These are phyloP conservation scores for Glutinoglossum americanum DNA, from an alignment of 495 filamentous ascomycete genomes.

Conservation along the genomic window DNA sequence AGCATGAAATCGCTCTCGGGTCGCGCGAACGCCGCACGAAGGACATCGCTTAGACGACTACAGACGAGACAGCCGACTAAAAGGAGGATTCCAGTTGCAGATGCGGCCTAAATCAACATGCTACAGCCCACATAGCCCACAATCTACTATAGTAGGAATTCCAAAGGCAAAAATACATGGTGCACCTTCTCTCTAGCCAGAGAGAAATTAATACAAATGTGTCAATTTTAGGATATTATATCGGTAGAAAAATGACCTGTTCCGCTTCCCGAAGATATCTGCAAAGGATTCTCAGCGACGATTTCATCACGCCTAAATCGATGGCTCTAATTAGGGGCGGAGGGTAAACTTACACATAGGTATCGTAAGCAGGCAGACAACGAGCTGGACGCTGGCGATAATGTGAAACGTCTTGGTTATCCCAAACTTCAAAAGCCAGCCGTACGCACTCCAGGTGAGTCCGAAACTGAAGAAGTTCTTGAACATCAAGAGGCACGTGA, in stretches of 20 bases:
- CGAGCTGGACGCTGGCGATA: slow-evolving; percentile 55
- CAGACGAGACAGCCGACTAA: too few species aligned
- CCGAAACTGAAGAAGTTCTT: slow-evolving; percentile 84
- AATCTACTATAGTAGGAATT: neutral
- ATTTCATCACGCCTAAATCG: neutral
- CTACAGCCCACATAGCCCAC: too few species aligned
- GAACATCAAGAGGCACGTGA: slow-evolving; percentile 79
- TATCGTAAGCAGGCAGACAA: slow-evolving; percentile 46
- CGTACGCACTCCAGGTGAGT: slow-evolving; percentile 58
- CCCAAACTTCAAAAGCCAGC: slow-evolving; percentile 45
- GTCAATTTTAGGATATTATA: slow-evolving; percentile 44
- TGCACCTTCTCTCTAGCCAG: neutral
- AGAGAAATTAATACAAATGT: slow-evolving; percentile 8
- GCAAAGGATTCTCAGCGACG: neutral
- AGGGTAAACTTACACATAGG: slow-evolving; percentile 74
- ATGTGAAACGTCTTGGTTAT: slow-evolving; percentile 44
- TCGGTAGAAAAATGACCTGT: slow-evolving; percentile 45
- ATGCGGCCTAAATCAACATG: neutral
- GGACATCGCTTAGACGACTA: too few species aligned
- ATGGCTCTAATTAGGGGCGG: too few species aligned
- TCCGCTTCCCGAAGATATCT: slow-evolving; percentile 70
- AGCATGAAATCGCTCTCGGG: too few species aligned
- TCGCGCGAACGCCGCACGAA: too few species aligned
- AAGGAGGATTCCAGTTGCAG: too few species aligned
- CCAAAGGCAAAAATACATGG: neutral